phyloP scores from a whole-genome alignment of 768 basidiomycete genomes.

The Hygrophorus russula region DNA sequence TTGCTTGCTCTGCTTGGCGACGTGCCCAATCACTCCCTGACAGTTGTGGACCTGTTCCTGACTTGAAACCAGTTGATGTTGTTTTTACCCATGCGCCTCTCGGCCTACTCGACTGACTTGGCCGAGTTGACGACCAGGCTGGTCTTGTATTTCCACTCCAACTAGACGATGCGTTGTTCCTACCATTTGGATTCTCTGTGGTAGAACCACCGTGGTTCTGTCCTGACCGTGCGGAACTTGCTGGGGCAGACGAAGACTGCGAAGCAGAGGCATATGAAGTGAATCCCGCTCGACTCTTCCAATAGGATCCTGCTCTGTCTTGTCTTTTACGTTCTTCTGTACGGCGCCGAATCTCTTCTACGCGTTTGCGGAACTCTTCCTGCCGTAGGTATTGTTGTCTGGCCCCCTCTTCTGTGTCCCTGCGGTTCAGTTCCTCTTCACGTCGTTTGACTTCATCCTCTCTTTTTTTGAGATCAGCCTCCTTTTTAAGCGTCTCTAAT shows the following conservation, averaged over 20 bases:
- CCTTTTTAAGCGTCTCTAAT: constrained; percentile 17
- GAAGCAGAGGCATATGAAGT: no score
- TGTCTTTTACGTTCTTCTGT: constrained; percentile 35
- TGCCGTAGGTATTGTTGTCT: constrained; percentile 21
- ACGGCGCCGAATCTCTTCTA: constrained; percentile 29
- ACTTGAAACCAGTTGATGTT: not conserved
- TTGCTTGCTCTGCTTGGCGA: constrained; percentile 50
- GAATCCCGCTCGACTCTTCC: no score
- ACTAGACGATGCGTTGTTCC: constrained; percentile 10
- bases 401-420: constrained; percentile 16
- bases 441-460: constrained; percentile 6
- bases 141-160: constrained; percentile 1
- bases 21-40: constrained; percentile 50
- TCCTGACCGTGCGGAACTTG: not conserved
- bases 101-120: not conserved
- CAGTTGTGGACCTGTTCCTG: constrained; percentile 17
- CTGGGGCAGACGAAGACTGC: constrained; percentile 9
- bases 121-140: constrained; percentile 2
- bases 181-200: constrained; percentile 21
- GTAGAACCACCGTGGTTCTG: constrained; percentile 10
- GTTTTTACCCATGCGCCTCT: not conserved
- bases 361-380: constrained; percentile 30
- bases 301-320: constrained; percentile 15
- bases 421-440: constrained; percentile 17
- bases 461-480: constrained; percentile 12